Evolutionary conservation across 192 early-diverging fungal species (phyloP).

Genomic region (Coemansia sp.): DNA sequence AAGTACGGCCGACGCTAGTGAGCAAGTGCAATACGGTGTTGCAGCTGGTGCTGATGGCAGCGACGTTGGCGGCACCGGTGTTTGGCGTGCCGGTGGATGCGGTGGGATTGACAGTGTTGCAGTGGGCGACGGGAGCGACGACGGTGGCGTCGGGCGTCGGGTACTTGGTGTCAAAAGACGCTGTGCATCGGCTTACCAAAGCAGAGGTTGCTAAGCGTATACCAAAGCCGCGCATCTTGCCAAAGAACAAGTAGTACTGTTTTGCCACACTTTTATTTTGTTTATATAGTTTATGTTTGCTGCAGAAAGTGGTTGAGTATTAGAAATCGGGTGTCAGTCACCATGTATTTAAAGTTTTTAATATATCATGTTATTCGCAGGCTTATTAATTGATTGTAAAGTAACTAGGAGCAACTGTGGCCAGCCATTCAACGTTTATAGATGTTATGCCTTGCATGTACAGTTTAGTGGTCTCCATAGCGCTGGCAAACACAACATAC

Average conservation of each 20-base stretch:
- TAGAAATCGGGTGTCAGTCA: too few relatives aligned
- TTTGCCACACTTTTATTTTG: background rate
- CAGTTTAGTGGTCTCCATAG: constrained; percentile 80
- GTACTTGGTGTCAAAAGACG: constrained; percentile 72
- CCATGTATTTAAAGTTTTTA: too few relatives aligned
- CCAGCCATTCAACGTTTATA: constrained; percentile 75
- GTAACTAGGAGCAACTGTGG: constrained; percentile 75
- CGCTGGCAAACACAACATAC: constrained; percentile 84
- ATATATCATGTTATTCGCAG: too few relatives aligned
- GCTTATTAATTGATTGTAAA: constrained; percentile 42
- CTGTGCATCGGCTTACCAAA: constrained; percentile 64
- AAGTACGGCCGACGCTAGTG: constrained; percentile 83
- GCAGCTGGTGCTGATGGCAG: constrained; percentile 79
- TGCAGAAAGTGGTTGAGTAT: background rate
- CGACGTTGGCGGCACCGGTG: constrained; percentile 70
- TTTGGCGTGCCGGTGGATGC: constrained; percentile 62
- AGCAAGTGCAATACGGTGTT: constrained; percentile 90
- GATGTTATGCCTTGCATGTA: constrained; percentile 87
- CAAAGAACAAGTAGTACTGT: constrained; percentile 10
- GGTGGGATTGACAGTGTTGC: constrained; percentile 59
- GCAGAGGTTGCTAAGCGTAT: constrained; percentile 49
- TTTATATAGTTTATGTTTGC: background rate
- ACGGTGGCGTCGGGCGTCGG: constrained; percentile 77
- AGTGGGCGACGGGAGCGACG: constrained; percentile 63
- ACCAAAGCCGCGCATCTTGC: constrained; percentile 31